These are phyloP conservation scores for Talaromyces sp. DNA, from an alignment of 2,329 filamentous ascomycete genomes.

Conservation along the genomic window DNA sequence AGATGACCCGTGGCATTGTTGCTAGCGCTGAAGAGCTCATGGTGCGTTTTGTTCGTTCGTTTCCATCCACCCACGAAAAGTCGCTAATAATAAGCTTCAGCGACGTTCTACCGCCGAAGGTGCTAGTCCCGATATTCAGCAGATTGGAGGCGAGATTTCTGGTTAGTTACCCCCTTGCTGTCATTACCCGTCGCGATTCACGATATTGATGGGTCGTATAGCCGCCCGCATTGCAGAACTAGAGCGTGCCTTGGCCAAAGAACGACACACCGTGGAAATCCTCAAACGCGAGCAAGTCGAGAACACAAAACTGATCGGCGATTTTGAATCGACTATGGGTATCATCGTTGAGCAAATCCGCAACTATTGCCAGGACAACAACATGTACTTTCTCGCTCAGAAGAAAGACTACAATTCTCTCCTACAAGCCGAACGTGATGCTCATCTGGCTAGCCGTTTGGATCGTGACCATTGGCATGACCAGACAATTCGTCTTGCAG, in stretches of 20 bases:
- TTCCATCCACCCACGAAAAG: not conserved
- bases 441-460: slow-evolving; percentile 44
- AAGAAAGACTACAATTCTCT: slow-evolving; percentile 47
- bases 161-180: slow-evolving; percentile 21
- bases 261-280: slow-evolving; percentile 38
- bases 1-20: slow-evolving; percentile 46
- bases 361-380: slow-evolving; percentile 47
- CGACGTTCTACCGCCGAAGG: slow-evolving; percentile 39
- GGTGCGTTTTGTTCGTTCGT: slow-evolving; percentile 23
- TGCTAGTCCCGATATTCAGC: slow-evolving; percentile 34
- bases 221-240: slow-evolving; percentile 45
- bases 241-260: slow-evolving; percentile 42
- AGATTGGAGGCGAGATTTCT: slow-evolving; percentile 40
- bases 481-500: slow-evolving; percentile 42
- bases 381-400: slow-evolving; percentile 42
- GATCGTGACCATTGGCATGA: slow-evolving; percentile 47
- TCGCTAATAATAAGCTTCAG: slow-evolving; percentile 21
- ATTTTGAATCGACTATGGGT: slow-evolving; percentile 44
- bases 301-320: slow-evolving; percentile 43
- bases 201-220: slow-evolving; percentile 15
- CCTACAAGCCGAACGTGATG: slow-evolving; percentile 46
- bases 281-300: slow-evolving; percentile 44
- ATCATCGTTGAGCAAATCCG: slow-evolving; percentile 48
- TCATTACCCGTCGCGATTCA: not conserved
- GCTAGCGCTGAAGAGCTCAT: slow-evolving; percentile 45